phyloP scores from a whole-genome alignment of 225 moss, liverwort and hornwort genomes.

The Thuidium tamariscinum region DNA sequence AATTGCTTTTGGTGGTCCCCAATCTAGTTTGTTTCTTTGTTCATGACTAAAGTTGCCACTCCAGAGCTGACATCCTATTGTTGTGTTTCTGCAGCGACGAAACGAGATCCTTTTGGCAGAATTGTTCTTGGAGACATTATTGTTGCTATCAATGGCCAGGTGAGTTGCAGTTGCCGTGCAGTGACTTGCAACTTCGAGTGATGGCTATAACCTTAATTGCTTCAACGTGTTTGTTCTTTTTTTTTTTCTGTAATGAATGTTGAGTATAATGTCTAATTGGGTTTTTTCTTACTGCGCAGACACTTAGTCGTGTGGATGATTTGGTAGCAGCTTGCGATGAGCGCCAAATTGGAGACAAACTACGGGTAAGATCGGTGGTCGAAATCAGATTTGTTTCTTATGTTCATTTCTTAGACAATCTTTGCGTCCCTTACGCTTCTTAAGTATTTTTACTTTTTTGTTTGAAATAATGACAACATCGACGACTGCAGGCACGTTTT shows the following conservation, averaged over 20 bases:
- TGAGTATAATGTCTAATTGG: not conserved
- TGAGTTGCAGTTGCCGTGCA: not conserved
- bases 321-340: conserved; percentile 55
- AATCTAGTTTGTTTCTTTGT: not conserved
- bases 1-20: not conserved
- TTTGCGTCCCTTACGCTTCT: not conserved
- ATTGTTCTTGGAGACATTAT: conserved; percentile 41
- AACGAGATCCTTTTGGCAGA: conserved; percentile 43
- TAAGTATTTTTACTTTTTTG: too few relatives aligned
- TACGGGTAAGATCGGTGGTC: conserved; percentile 15
- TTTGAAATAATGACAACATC: not conserved
- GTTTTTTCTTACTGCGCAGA: conserved; percentile 4
- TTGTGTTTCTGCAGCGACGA: conserved; percentile 34
- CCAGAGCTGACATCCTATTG: not conserved
- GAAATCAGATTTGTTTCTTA: not conserved
- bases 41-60: not conserved
- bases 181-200: not conserved
- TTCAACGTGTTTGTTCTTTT: not conserved
- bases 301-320: conserved; percentile 47
- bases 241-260: not conserved
- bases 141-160: conserved; percentile 52
- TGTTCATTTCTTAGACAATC: not conserved
- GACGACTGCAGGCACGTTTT: not conserved
- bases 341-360: conserved; percentile 42
- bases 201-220: not conserved